phyloP scores from a whole-genome alignment of 495 filamentous ascomycete genomes.

The Lasiosphaeris hirsuta region DNA sequence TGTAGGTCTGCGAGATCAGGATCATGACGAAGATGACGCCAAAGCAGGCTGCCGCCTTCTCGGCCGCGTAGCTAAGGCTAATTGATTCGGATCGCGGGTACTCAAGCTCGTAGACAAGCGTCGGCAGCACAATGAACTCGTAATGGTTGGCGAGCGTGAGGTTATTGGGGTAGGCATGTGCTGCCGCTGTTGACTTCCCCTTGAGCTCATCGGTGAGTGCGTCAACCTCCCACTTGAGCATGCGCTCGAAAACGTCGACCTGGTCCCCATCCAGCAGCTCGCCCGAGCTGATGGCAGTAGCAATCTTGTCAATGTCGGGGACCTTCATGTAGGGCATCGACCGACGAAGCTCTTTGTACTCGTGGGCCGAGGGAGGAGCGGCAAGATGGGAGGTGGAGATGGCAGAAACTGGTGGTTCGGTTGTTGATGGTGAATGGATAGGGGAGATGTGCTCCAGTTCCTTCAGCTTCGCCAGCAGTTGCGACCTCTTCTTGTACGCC shows the following conservation, averaged over 20 bases:
- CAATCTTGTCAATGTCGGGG: slow-evolving; percentile 45
- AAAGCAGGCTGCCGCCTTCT: slow-evolving; percentile 65
- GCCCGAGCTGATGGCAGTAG: slow-evolving; percentile 52
- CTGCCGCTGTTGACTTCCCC: slow-evolving; percentile 46
- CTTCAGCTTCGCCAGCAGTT: slow-evolving; percentile 33
- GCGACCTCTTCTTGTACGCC: slow-evolving; percentile 46
- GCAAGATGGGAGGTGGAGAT: slow-evolving; percentile 40
- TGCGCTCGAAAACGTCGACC: slow-evolving; percentile 52
- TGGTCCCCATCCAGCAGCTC: slow-evolving; percentile 57
- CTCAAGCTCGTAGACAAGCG: slow-evolving; percentile 71
- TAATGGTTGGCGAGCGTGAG: slow-evolving; percentile 62
- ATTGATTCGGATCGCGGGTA: slow-evolving; percentile 67
- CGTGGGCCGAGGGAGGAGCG: slow-evolving; percentile 32
- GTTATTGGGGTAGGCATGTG: slow-evolving; percentile 60
- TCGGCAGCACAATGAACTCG: slow-evolving; percentile 70
- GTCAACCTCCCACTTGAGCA: slow-evolving; percentile 61
- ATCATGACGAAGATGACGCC: slow-evolving; percentile 66
- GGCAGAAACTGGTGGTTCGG: slow-evolving; percentile 30
- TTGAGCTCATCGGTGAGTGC: slow-evolving; percentile 60
- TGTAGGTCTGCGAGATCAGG: slow-evolving; percentile 53
- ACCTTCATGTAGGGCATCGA: slow-evolving; percentile 33
- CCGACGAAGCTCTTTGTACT: slow-evolving; percentile 42
- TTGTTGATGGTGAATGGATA: slow-evolving; percentile 34
- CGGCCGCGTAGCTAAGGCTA: slow-evolving; percentile 67
- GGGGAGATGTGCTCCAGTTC: slow-evolving; percentile 33